Evolutionary conservation across 495 filamentous ascomycete genomes (phyloP), one percentile per base, ranked within the genome.

Genomic region (Rhizodiscina lignyota): DNA sequence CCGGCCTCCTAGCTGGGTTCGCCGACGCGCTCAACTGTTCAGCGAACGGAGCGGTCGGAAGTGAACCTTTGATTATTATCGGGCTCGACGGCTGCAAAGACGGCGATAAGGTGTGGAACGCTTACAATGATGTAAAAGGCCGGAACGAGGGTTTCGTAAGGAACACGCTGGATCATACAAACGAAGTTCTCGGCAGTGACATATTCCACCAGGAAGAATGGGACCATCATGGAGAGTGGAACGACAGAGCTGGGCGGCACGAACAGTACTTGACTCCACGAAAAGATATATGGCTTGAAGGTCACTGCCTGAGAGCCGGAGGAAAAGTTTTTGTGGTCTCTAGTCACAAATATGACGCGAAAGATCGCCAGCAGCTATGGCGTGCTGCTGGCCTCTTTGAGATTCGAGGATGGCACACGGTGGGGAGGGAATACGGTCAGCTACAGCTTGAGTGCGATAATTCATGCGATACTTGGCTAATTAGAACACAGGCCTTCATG

Each of bases 251-350:
- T 17, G 79, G 83, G 15, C 66, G 77, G 10, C 89, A 94, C 52
- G 79, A 84, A 49, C 84, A 84, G 6, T 92, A 78, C 48, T 83
- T 85, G 44, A 63, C 67, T 13, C 80, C 89, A 0, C 53, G 62
- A 20, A 64, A 59, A 13, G 77, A 93, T 56, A 68, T 83, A 4
- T 45, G 50, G 2, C 67, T 92, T 41, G 64, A 76, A 37, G 78
- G 71, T 5, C 62, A 79, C 32, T 37, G 50, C 16, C 64, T 94
- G 39, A 61, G 54, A 32, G 68, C 74, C 30, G 80, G 80, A 33
- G 84, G 93, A 43, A 74, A 67, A 37, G 61, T 94, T 27, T 65
- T 79, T 31, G 77, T 94, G 27, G 89, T 94, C 51, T 79, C 93
- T 52, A 91, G 85, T 45, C 72, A 82, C 53, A 97, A 97, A 52